These are phyloP conservation scores for Olyra latifolia DNA, from an alignment of 176 grass and related monocot species.

Conservation along the genomic window DNA sequence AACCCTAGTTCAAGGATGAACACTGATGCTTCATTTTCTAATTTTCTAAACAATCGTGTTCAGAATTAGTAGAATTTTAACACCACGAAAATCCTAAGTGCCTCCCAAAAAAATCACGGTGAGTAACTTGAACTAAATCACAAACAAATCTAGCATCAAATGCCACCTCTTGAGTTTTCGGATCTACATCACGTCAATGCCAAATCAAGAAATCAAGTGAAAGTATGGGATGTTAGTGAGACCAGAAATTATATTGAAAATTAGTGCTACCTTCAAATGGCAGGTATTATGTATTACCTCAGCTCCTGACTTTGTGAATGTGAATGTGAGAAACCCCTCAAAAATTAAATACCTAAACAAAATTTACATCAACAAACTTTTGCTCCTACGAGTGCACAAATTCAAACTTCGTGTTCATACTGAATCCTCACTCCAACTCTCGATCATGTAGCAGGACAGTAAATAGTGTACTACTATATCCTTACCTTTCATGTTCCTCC, in stretches of 20 bases:
- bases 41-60: not conserved
- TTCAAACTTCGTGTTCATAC: not conserved
- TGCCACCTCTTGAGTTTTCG: not conserved
- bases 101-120: not conserved
- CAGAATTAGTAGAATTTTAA: not conserved
- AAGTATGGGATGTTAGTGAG: not conserved
- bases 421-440: not conserved
- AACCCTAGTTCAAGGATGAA: not conserved
- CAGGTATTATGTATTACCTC: not conserved
- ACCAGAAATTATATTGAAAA: conserved; percentile 6
- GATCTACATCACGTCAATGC: not conserved
- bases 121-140: not conserved
- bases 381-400: not conserved
- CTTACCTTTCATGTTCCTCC: not conserved
- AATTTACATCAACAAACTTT: not conserved
- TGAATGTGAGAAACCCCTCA: not conserved
- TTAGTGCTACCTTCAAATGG: not conserved
- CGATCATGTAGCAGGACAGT: not conserved
- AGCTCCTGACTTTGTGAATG: not conserved
- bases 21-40: not conserved
- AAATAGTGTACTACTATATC: not conserved
- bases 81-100: not conserved
- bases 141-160: not conserved
- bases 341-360: not conserved
- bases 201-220: not conserved